phyloP scores from a whole-genome alignment of 2,329 filamentous ascomycete species.

The Clathrospora elynae region DNA sequence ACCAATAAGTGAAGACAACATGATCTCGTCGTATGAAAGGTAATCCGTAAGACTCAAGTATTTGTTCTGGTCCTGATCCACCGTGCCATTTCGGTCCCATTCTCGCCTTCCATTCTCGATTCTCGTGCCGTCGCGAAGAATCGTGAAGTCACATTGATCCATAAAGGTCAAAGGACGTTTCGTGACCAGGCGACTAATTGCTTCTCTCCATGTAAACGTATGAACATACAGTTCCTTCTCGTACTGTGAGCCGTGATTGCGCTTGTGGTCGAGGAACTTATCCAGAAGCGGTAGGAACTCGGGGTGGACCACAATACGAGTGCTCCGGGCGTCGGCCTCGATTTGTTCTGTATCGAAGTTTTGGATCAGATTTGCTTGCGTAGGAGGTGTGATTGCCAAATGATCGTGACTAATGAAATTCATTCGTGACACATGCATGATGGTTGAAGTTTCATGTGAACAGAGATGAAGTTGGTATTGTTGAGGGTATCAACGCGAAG shows the following conservation, averaged over 20 bases:
- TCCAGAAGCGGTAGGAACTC: constrained; percentile 8
- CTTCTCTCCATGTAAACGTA: constrained; percentile 4
- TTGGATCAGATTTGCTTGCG: constrained; percentile 7
- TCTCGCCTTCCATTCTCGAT: constrained; percentile 1
- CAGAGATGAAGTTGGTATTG: no score
- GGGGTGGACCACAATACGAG: constrained; percentile 7
- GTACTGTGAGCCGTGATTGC: constrained; percentile 6
- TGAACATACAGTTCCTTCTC: constrained; percentile 9
- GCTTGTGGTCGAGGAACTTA: constrained; percentile 9
- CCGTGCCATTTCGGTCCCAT: constrained; percentile 14
- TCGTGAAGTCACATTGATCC: constrained; percentile 3
- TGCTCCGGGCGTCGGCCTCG: constrained; percentile 5
- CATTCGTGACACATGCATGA: no score
- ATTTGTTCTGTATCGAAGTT: constrained; percentile 8
- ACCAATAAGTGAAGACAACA: constrained; percentile 10
- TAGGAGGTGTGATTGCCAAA: constrained; percentile 6
- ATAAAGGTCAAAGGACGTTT: constrained; percentile 14
- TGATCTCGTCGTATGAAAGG: constrained; percentile 15
- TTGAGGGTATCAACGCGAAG: no score
- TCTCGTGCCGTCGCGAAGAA: constrained; percentile 4
- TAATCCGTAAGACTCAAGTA: constrained; percentile 6
- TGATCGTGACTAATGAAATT: constrained; percentile 7
- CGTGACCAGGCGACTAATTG: constrained; percentile 5
- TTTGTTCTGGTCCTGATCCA: constrained; percentile 6
- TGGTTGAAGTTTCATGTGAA: no score